A percentile compares a stretch with the other conserved stretches of the same genome.
Conservation (phyloP, 805 yeast species). For the Starmerella sirachaensis region DNA sequence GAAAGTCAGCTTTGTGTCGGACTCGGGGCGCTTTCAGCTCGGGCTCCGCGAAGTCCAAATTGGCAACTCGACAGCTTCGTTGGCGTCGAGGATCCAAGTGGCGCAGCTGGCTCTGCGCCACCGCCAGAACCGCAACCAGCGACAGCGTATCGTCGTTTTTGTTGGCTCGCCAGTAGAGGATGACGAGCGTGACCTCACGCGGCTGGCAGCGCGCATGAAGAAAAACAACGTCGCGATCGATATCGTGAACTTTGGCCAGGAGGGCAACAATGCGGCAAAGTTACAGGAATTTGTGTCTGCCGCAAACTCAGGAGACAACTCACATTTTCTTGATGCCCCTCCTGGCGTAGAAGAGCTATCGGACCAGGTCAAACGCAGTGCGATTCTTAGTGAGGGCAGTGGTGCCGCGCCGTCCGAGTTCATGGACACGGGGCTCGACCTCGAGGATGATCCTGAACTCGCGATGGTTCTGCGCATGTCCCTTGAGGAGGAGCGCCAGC, state of each 20-base stretch:
- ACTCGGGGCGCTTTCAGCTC: slow-evolving; percentile 70
- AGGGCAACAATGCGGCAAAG: slow-evolving; percentile 58
- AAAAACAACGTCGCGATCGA: slow-evolving; percentile 87
- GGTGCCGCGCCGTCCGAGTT: slow-evolving; percentile 38
- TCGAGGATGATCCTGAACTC: slow-evolving; percentile 92
- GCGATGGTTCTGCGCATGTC: slow-evolving; percentile 92
- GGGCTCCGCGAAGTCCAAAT: slow-evolving; percentile 72
- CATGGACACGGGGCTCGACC: slow-evolving; percentile 42
- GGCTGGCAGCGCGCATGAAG: slow-evolving; percentile 81
- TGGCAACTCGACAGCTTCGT: slow-evolving; percentile 36
- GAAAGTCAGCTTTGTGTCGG: slow-evolving; percentile 75
- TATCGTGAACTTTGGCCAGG: slow-evolving; percentile 86
- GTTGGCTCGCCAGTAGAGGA: slow-evolving; percentile 78
- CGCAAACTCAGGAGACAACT: slow-evolving; percentile 52
- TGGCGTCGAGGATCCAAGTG: slow-evolving; percentile 79
- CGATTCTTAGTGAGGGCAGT: slow-evolving; percentile 44
- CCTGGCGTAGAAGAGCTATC: slow-evolving; percentile 79
- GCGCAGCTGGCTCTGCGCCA: slow-evolving; percentile 90
- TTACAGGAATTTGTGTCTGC: slow-evolving; percentile 65
- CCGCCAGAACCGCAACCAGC: slow-evolving; percentile 87
- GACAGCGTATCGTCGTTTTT: slow-evolving; percentile 78
- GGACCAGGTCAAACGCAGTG: slow-evolving; percentile 66
- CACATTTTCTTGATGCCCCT: slow-evolving; percentile 70
- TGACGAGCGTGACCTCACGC: slow-evolving; percentile 57
- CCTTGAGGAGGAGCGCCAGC: slow-evolving; percentile 82